Percentiles rank a stretch among this genome's conserved stretches.
phyloP scores from a whole-genome alignment of 495 filamentous ascomycete species.

The Aspergillus bertholletiae region DNA sequence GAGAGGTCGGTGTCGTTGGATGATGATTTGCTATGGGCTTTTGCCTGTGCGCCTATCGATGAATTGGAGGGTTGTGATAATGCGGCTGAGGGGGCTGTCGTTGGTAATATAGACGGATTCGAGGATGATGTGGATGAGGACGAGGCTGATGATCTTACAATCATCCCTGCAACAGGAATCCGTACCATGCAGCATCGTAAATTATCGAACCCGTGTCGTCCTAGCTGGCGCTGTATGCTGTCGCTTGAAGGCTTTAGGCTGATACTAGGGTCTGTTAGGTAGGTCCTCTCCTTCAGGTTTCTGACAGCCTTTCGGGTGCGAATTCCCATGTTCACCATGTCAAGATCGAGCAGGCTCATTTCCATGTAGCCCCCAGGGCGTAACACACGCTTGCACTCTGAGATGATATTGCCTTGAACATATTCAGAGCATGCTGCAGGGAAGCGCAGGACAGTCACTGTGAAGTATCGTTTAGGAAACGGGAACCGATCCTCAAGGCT shows the following conservation, averaged over 20 bases:
- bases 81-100: constrained; percentile 26
- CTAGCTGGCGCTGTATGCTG: constrained; percentile 70
- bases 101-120: constrained; percentile 17
- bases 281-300: constrained; percentile 72
- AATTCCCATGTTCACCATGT: constrained; percentile 84
- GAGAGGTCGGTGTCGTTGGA: constrained; percentile 52
- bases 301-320: constrained; percentile 72
- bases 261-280: constrained; percentile 56
- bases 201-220: constrained; percentile 75
- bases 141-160: constrained; percentile 44
- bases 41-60: constrained; percentile 19
- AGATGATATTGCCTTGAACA: constrained; percentile 74
- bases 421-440: constrained; percentile 69
- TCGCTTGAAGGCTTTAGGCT: constrained; percentile 75
- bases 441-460: constrained; percentile 84
- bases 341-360: constrained; percentile 77
- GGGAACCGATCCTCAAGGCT: constrained; percentile 71
- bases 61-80: constrained; percentile 26
- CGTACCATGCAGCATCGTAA: constrained; percentile 85
- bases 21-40: constrained; percentile 29
- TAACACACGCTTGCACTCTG: constrained; percentile 87
- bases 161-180: constrained; percentile 77
- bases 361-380: constrained; percentile 89
- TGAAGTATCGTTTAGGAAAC: constrained; percentile 83
- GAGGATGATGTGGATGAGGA: constrained; percentile 28